A percentile compares a stretch with the other conserved stretches of the same genome.
Conservation (phyloP, 2,329 filamentous ascomycete genomes). For the Westerdykella ornata region DNA sequence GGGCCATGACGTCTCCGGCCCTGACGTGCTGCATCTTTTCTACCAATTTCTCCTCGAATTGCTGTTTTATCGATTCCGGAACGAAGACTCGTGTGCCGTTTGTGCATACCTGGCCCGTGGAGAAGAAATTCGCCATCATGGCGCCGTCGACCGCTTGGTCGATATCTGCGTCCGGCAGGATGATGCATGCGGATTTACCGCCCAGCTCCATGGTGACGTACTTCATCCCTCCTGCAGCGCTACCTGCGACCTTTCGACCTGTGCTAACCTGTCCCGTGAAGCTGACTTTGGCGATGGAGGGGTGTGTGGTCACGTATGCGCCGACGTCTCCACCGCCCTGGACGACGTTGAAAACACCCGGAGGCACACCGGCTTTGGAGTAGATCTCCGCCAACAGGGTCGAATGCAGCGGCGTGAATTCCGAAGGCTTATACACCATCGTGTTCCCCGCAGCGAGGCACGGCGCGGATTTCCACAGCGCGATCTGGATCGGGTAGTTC, state of each 20-base stretch:
- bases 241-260: conserved; percentile 70
- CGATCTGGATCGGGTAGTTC: conserved; percentile 90
- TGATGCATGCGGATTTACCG: conserved; percentile 73
- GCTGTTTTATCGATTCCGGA: conserved; percentile 55
- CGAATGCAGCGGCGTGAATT: conserved; percentile 79
- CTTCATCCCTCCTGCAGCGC: conserved; percentile 74
- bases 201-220: conserved; percentile 90
- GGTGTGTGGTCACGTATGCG: conserved; percentile 65
- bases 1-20: conserved; percentile 65
- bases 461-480: conserved; percentile 81
- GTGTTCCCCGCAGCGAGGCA: conserved; percentile 81
- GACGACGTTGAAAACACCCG: conserved; percentile 81
- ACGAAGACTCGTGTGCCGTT: conserved; percentile 88
- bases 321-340: conserved; percentile 75
- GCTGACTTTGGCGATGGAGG: conserved; percentile 72
- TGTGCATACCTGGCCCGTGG: conserved; percentile 84
- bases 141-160: conserved; percentile 79
- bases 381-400: conserved; percentile 70
- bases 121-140: conserved; percentile 93
- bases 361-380: conserved; percentile 68
- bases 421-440: conserved; percentile 87
- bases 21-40: conserved; percentile 65
- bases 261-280: conserved; percentile 86
- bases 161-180: conserved; percentile 72
- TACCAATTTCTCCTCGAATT: conserved; percentile 62